Base-by-base conservation (phyloP, 2,329 filamentous ascomycete species). In the Alternaria angustiovoidea region DNA sequence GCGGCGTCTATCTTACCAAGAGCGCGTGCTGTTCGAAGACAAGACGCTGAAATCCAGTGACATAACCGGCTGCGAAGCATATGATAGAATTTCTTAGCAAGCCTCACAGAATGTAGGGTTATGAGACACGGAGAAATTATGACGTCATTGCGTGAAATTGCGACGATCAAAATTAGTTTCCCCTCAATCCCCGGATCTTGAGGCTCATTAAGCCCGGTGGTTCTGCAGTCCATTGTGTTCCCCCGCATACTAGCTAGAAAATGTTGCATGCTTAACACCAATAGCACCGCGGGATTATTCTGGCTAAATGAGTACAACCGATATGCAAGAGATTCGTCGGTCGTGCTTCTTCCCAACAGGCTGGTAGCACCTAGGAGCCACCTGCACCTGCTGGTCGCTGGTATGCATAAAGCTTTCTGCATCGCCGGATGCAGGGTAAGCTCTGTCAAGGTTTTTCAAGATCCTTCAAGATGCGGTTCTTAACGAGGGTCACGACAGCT, bases 271-370 rank as follows among this genome's bases (percentile, higher is more conserved):
- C 12, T 48, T 18, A 5, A 48, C 34, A n/a, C 46, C 16, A n/a
- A 26, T 26, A 26, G 28, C 28, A 30, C 28, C 28, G 28, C 46
- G 46, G 46, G 9, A 48, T 12, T 22, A 48, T 7, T 16, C 30
- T 48, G 46, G 46, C 46, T 48, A 48, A 48, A 48, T 48, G 30
- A 7, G 18, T 32, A n/a, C 30, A 48, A n/a, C 32, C 32, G 30
- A 16, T n/a, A 48, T 16, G 30, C 46, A 30, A 34, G 30, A 24
- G 8, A 30, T 9, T 34, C 14, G 46, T 48, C 46, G 46, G 24
- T 48, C 46, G 8, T 34, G 20, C 46, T 48, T 48, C 46, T n/a
- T n/a, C 30, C 12, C 14, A 36, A 0, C 12, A 7, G 5, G 5
- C 32, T 0, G 32, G 32, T 16, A 36, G 44, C 44, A 34, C 26